phyloP scores from a whole-genome alignment of 2,329 filamentous ascomycete genomes.

The Volutella citrinella region DNA sequence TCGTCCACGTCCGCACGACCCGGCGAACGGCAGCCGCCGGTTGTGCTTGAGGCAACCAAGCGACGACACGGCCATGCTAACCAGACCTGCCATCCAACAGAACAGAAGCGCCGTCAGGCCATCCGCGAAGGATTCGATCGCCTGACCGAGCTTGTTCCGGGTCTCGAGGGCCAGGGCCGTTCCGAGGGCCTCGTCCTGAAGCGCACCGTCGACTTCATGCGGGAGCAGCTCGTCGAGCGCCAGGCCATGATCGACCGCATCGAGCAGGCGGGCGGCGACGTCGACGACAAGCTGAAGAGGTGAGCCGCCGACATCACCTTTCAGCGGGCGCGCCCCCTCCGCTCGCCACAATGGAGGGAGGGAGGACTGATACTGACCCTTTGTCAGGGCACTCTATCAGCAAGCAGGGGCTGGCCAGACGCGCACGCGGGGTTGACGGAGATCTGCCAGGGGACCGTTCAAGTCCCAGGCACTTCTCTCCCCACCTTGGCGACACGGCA shows the following conservation, averaged over 20 bases:
- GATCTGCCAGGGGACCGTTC: not conserved
- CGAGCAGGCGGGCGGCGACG: constrained; percentile 55
- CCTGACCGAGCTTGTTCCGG: constrained; percentile 76
- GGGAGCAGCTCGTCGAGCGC: constrained; percentile 56
- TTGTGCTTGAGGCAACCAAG: too few species aligned
- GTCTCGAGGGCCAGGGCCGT: constrained; percentile 76
- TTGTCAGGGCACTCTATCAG: constrained; percentile 18
- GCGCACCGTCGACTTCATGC: constrained; percentile 65
- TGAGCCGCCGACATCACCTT: constrained; percentile 23
- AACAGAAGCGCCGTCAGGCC: constrained; percentile 50
- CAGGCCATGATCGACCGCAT: constrained; percentile 56
- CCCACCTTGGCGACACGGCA: too few species aligned
- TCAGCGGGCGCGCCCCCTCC: too few species aligned
- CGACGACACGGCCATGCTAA: too few species aligned
- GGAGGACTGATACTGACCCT: constrained; percentile 10
- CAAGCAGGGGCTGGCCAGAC: constrained; percentile 11
- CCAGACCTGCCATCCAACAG: too few species aligned
- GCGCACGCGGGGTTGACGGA: constrained; percentile 15
- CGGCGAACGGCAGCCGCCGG: too few species aligned
- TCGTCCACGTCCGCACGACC: too few species aligned
- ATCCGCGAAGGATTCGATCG: constrained; percentile 84
- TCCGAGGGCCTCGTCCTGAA: constrained; percentile 83
- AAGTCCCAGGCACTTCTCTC: not conserved
- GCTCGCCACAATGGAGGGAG: too few species aligned
- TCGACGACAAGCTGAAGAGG: constrained; percentile 47